Evolutionary conservation across 2,329 filamentous ascomycete species (phyloP).

Genomic region (Fusarium anthophilum): DNA sequence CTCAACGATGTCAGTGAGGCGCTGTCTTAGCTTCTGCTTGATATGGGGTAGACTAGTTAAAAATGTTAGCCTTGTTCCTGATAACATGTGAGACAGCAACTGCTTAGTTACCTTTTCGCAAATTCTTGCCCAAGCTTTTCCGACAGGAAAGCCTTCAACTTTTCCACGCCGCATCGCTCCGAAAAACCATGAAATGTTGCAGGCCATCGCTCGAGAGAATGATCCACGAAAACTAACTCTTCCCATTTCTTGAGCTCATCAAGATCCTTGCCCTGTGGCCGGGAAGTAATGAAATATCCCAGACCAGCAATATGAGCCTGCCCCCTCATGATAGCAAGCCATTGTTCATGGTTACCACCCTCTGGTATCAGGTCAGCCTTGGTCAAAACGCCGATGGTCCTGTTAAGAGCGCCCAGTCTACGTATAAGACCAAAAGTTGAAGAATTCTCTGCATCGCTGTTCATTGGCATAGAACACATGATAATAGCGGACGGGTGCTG

Average conservation of each 20-base stretch:
- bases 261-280: conserved; percentile 66
- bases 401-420: conserved; percentile 61
- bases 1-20: conserved; percentile 61
- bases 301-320: conserved; percentile 71
- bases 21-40: conserved; percentile 59
- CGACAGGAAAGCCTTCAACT: conserved; percentile 62
- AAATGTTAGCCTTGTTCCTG: conserved; percentile 10
- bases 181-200: conserved; percentile 57
- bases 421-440: conserved; percentile 73
- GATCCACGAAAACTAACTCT: conserved; percentile 59
- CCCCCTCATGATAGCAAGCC: conserved; percentile 70
- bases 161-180: conserved; percentile 63
- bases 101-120: conserved; percentile 55
- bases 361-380: conserved; percentile 79
- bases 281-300: conserved; percentile 83
- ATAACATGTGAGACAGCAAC: not conserved
- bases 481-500: conserved; percentile 75
- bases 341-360: conserved; percentile 61
- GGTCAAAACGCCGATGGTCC: conserved; percentile 81
- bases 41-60: conserved; percentile 59
- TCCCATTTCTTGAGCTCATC: conserved; percentile 63
- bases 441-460: conserved; percentile 79
- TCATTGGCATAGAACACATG: conserved; percentile 80
- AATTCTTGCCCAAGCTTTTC: conserved; percentile 64
- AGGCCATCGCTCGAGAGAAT: conserved; percentile 57